Percentiles rank a stretch among this genome's conserved stretches.
Conservation (phyloP, 2,329 filamentous ascomycete species). For the Calonectria ilicicola region DNA sequence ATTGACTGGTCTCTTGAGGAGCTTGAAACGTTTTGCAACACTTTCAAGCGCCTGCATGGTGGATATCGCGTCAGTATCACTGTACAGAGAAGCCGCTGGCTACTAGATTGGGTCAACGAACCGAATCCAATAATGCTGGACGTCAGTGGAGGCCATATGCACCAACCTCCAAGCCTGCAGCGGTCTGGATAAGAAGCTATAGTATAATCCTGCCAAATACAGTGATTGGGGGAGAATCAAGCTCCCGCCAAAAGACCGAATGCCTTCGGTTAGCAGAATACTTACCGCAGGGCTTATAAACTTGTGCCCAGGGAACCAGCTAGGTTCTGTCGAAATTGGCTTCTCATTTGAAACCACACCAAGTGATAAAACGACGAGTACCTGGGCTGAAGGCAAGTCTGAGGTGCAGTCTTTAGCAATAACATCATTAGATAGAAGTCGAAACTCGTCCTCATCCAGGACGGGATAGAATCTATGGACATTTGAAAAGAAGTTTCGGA, state of each 20-base stretch:
- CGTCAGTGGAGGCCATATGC: constrained; percentile 35
- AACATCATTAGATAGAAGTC: constrained; percentile 15
- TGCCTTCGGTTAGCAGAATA: constrained; percentile 24
- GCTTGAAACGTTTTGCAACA: constrained; percentile 20
- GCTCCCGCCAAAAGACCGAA: constrained; percentile 33
- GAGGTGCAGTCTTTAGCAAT: constrained; percentile 10
- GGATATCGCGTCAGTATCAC: fast-evolving
- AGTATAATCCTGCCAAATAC: constrained; percentile 32
- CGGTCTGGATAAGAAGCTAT: constrained; percentile 35
- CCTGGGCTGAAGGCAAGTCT: constrained; percentile 26
- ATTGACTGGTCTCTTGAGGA: constrained; percentile 35
- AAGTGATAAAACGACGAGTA: constrained; percentile 26
- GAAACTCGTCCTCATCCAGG: constrained; percentile 26
- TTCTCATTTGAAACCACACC: constrained; percentile 28
- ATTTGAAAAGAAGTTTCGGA: constrained; percentile 28
- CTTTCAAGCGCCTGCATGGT: constrained; percentile 19
- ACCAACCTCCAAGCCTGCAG: constrained; percentile 35
- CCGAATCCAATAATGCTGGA: constrained; percentile 39
- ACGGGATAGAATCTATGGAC: constrained; percentile 35
- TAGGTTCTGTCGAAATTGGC: constrained; percentile 18
- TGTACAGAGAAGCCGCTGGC: neutral
- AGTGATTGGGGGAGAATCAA: constrained; percentile 31
- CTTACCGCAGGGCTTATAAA: constrained; percentile 32
- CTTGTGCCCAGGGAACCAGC: constrained; percentile 25
- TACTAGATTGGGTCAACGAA: neutral